Percentiles rank a stretch among this genome's conserved stretches.
Conservation (phyloP, 2,329 filamentous ascomycete species). For the Metarhizium sp. region DNA sequence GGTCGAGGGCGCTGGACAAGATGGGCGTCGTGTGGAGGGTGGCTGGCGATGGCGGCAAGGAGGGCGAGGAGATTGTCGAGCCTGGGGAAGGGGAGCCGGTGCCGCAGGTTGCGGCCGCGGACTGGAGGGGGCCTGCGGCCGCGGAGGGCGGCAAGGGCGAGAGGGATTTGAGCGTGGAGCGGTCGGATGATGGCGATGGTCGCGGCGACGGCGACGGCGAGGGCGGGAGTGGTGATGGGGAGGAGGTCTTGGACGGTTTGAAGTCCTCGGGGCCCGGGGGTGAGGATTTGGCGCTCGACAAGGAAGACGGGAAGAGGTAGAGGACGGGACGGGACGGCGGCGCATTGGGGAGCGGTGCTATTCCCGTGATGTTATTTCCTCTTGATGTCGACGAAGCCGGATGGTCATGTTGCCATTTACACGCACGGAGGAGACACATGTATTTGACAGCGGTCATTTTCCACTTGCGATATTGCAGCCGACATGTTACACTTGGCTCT, state of each 20-base stretch:
- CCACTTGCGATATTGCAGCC: no score
- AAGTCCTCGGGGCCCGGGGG: constrained; percentile 27
- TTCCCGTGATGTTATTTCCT: no score
- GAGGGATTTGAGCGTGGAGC: constrained; percentile 45
- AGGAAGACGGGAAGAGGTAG: background rate
- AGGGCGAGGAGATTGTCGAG: constrained; percentile 38
- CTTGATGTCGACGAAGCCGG: no score
- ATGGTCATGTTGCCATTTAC: no score
- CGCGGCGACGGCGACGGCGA: constrained; percentile 6
- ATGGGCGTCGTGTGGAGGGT: constrained; percentile 77
- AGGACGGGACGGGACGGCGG: no score
- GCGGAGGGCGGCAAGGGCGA: constrained; percentile 33
- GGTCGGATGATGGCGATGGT: constrained; percentile 6
- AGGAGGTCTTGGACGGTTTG: constrained; percentile 18
- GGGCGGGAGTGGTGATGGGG: constrained; percentile 3
- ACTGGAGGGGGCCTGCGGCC: constrained; percentile 59
- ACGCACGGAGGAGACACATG: no score
- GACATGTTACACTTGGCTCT: no score
- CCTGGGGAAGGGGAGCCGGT: constrained; percentile 60
- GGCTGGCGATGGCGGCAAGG: constrained; percentile 13
- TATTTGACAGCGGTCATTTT: no score
- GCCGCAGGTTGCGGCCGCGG: constrained; percentile 57
- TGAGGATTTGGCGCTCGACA: constrained; percentile 18
- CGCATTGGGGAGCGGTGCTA: background rate
- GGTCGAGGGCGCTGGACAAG: constrained; percentile 70